A percentile compares a stretch with the other conserved stretches of the same genome.
Conservation (phyloP, 140 eudicot genomes). For the Erigeron philadelphicus region DNA sequence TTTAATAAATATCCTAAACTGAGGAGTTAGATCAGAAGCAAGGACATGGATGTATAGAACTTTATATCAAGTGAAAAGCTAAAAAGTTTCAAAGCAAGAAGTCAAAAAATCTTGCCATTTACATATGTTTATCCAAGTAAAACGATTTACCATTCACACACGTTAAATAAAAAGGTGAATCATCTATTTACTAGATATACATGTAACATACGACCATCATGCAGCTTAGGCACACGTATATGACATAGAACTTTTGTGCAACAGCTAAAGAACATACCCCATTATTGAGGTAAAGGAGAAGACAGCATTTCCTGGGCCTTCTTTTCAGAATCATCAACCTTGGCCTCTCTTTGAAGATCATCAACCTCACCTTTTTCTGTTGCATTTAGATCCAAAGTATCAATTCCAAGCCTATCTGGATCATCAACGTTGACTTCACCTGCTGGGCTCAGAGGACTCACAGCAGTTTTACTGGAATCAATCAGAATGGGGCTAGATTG, state of each 20-base stretch:
- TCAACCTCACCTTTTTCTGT: not conserved
- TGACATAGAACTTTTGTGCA: conserved; percentile 6
- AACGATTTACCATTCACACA: conserved; percentile 9
- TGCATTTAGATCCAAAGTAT: conserved; percentile 17
- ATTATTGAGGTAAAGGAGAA: conserved; percentile 21
- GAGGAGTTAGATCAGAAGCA: no score
- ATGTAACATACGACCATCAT: conserved; percentile 15
- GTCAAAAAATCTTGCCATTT: conserved; percentile 4
- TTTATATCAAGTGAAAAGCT: no score
- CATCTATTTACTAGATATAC: conserved; percentile 21
- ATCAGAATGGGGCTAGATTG: conserved; percentile 18
- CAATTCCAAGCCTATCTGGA: not conserved
- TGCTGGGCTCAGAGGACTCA: conserved; percentile 19
- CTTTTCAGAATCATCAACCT: not conserved
- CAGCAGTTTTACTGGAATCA: conserved; percentile 6
- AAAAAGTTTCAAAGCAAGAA: no score
- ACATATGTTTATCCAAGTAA: conserved; percentile 9
- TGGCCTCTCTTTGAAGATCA: not conserved
- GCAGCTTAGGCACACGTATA: conserved; percentile 16
- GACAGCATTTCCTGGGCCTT: conserved; percentile 2
- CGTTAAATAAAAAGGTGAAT: conserved; percentile 14
- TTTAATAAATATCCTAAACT: conserved; percentile 39
- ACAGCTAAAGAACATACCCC: conserved; percentile 9
- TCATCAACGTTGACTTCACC: conserved; percentile 23
- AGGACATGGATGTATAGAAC: no score